Evolutionary conservation across 2,329 filamentous ascomycete genomes (phyloP).

Genomic region (Ilyonectria sp.): DNA sequence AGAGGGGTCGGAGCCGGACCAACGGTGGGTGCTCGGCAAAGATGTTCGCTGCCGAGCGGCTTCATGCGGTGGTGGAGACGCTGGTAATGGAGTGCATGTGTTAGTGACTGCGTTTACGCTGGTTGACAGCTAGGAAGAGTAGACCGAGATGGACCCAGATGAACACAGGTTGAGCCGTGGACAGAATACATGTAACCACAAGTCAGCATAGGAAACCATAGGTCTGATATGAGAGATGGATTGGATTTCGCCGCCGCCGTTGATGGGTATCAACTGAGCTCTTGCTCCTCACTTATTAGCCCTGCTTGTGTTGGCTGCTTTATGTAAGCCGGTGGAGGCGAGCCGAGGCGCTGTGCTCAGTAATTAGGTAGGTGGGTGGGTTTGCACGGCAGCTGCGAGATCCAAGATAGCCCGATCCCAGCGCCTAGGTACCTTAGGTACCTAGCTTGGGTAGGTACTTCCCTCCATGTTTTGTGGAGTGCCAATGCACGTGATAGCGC

Average conservation of each 20-base stretch:
- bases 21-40: conserved; percentile 47
- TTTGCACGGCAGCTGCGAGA: conserved; percentile 8
- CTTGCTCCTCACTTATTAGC: conserved; percentile 4
- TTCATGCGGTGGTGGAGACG: conserved; percentile 42
- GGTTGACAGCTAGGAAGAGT: conserved; percentile 4
- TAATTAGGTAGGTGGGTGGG: background rate
- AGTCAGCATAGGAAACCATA: background rate
- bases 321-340: conserved; percentile 45
- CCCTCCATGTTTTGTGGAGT: conserved; percentile 4
- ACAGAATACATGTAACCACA: background rate
- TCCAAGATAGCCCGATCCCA: conserved; percentile 32
- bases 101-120: conserved; percentile 34
- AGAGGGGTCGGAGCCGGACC: conserved; percentile 46
- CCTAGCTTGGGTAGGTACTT: background rate
- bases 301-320: conserved; percentile 26
- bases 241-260: conserved; percentile 6
- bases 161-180: background rate
- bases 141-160: background rate
- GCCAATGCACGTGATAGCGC: conserved; percentile 43
- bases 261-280: conserved; percentile 1
- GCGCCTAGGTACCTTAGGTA: too few relatives aligned
- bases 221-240: background rate
- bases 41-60: conserved; percentile 45
- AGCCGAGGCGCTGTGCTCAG: conserved; percentile 33
- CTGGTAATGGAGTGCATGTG: conserved; percentile 40